A percentile compares a stretch with the other conserved stretches of the same genome.
These are phyloP conservation scores for Bacterosira constricta DNA, from an alignment of 108 stramenopile species.

Conservation along the genomic window DNA sequence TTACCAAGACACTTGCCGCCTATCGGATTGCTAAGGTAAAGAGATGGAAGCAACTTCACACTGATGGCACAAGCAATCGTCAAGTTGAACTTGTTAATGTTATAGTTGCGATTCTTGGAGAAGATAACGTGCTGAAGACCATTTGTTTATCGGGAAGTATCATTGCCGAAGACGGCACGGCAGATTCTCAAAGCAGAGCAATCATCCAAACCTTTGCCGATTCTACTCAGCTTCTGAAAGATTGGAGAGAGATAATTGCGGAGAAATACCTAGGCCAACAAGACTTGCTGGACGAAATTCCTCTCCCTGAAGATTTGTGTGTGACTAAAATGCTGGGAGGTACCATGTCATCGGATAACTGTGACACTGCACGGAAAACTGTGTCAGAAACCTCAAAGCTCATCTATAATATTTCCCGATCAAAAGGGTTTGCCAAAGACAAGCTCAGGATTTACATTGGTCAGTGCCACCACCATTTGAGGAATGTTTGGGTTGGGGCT, in stretches of 20 bases:
- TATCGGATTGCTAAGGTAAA: slow-evolving; percentile 6
- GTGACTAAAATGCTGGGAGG: neutral
- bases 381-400: neutral
- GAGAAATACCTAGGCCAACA: neutral
- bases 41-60: slow-evolving; percentile 15
- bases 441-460: too few relatives aligned
- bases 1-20: slow-evolving; percentile 10
- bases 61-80: slow-evolving; percentile 17
- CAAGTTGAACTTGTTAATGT: slow-evolving; percentile 14
- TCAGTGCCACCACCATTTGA: too few relatives aligned
- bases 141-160: slow-evolving; percentile 7
- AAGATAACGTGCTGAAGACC: neutral
- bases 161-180: neutral
- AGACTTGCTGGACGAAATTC: neutral
- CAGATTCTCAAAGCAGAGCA: slow-evolving; percentile 1
- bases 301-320: neutral
- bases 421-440: too few relatives aligned
- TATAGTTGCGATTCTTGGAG: neutral
- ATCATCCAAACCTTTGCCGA: neutral
- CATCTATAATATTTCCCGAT: neutral
- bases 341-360: neutral
- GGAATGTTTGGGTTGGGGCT: too few relatives aligned
- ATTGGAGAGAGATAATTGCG: slow-evolving; percentile 1
- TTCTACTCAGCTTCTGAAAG: neutral
- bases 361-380: neutral